Evolutionary conservation across 1,284 basidiomycete species (phyloP).

Genomic region (Tilletiopsis washingtonensis): DNA sequence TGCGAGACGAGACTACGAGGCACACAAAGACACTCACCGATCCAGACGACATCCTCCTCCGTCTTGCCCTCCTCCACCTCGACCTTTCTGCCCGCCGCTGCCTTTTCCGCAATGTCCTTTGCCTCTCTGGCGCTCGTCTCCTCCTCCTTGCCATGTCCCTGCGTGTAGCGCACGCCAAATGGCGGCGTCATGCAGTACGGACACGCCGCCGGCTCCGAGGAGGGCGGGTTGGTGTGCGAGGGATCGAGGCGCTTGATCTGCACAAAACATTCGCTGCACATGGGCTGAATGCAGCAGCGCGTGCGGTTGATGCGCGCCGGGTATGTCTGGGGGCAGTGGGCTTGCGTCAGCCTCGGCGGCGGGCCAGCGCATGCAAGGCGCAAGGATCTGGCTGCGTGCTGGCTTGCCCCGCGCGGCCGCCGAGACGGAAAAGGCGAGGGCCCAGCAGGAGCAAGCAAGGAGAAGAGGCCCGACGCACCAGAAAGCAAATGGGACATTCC

Average conservation of each 20-base stretch:
- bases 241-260: slow-evolving; percentile 96
- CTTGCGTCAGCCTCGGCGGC: background rate
- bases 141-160: no score
- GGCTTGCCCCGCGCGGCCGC: no score
- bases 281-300: slow-evolving; percentile 93
- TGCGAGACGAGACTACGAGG: no score
- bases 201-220: slow-evolving; percentile 61
- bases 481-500: slow-evolving; percentile 98
- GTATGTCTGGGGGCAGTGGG: slow-evolving; percentile 19
- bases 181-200: slow-evolving; percentile 95
- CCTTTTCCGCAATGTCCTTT: no score
- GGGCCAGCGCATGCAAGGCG: no score
- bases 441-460: background rate
- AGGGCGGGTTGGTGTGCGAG: slow-evolving; percentile 26
- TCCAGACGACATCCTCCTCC: no score
- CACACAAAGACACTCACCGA: no score
- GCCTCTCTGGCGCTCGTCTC: no score
- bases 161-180: slow-evolving; percentile 80
- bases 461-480: slow-evolving; percentile 58
- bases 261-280: slow-evolving; percentile 98
- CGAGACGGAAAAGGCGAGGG: background rate
- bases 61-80: no score
- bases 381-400: no score
- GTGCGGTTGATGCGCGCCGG: slow-evolving; percentile 66
- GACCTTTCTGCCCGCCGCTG: no score